A percentile compares a stretch with the other conserved stretches of the same genome.
phyloP scores from a whole-genome alignment of 78 protist species.

The Cavenderia fasciculata region DNA sequence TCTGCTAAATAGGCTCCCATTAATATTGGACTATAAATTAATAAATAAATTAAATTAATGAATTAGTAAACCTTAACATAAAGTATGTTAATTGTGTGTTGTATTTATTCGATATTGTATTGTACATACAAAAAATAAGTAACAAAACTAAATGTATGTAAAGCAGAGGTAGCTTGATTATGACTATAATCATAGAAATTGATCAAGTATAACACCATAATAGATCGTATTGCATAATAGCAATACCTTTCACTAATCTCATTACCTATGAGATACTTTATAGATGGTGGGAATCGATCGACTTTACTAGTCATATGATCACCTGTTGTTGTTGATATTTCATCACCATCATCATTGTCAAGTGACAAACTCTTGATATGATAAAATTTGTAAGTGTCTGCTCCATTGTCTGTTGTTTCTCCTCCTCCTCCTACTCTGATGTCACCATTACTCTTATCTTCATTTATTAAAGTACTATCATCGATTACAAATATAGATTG shows the following conservation, averaged over 20 bases:
- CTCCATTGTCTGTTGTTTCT: no score
- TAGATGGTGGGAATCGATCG: conserved; percentile 38
- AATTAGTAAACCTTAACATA: not conserved
- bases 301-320: no score
- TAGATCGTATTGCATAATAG: conserved; percentile 65
- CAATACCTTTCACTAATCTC: conserved; percentile 83
- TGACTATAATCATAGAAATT: conserved; percentile 35
- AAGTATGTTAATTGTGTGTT: not conserved
- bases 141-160: conserved; percentile 67
- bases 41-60: not conserved
- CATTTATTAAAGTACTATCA: no score
- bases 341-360: no score
- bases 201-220: conserved; percentile 63
- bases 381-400: no score
- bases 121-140: conserved; percentile 53
- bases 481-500: no score
- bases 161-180: conserved; percentile 39
- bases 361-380: no score
- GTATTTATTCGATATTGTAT: not conserved
- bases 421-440: no score
- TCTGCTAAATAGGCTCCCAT: conserved; percentile 79
- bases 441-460: no score
- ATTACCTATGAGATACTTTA: conserved; percentile 62
- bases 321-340: no score
- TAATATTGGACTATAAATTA: conserved; percentile 68